These are phyloP conservation scores for Narthecium ossifragum DNA, from an alignment of 106 monocot genomes.

Conservation along the genomic window DNA sequence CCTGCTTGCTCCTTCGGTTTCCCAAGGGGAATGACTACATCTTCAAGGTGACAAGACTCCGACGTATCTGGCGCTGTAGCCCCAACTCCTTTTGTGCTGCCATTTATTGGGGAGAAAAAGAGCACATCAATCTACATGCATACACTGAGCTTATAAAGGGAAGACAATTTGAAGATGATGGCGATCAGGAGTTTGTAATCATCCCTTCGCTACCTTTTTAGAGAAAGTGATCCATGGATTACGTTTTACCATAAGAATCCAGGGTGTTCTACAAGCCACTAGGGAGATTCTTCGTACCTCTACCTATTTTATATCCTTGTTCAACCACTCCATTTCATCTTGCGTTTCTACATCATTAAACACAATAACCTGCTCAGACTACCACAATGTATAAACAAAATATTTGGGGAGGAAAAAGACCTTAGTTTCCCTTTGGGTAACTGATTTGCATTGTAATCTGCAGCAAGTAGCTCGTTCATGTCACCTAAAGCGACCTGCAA, in stretches of 20 bases:
- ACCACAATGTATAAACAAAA: neutral
- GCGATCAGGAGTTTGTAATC: too few species aligned
- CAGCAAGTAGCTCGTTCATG: conserved; percentile 53
- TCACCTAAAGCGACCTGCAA: conserved; percentile 91
- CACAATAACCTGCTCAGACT: neutral
- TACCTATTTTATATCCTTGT: too few species aligned
- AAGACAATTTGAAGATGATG: too few species aligned
- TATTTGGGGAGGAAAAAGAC: conserved; percentile 22
- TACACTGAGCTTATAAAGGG: too few species aligned
- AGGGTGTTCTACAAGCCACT: too few species aligned
- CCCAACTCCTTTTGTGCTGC: conserved; percentile 92
- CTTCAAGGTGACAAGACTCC: conserved; percentile 38
- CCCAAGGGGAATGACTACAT: conserved; percentile 75
- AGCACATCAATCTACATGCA: too few species aligned
- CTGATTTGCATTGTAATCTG: conserved; percentile 56
- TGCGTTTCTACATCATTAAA: too few species aligned
- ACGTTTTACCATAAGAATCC: too few species aligned
- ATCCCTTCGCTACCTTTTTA: too few species aligned
- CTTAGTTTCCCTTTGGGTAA: conserved; percentile 82
- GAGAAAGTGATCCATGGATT: too few species aligned
- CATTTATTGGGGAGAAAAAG: conserved; percentile 1
- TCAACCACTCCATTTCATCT: too few species aligned
- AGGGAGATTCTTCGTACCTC: too few species aligned
- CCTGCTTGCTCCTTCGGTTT: conserved; percentile 43
- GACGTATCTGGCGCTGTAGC: conserved; percentile 57